These are phyloP conservation scores for Suillus paluster DNA, from an alignment of 768 basidiomycete genomes.

Conservation along the genomic window DNA sequence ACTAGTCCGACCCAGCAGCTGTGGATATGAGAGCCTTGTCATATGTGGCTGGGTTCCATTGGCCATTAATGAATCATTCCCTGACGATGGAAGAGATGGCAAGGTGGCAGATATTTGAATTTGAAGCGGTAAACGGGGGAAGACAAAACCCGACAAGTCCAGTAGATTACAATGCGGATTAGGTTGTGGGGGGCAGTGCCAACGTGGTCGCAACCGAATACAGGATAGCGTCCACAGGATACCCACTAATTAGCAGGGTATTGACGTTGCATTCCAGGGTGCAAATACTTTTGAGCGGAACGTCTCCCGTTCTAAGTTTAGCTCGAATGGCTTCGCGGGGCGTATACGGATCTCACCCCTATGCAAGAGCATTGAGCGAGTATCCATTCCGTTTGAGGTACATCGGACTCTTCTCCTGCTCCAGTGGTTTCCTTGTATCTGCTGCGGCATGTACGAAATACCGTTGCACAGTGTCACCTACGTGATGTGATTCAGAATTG, in stretches of 20 bases:
- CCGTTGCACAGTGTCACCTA: constrained; percentile 47
- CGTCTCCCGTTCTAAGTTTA: constrained; percentile 47
- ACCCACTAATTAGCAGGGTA: constrained; percentile 40
- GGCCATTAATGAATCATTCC: constrained; percentile 39
- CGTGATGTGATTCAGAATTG: constrained; percentile 5
- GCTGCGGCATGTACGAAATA: constrained; percentile 55
- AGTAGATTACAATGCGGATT: constrained; percentile 53
- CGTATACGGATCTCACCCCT: constrained; percentile 37
- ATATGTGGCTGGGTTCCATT: constrained; percentile 48
- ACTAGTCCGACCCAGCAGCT: constrained; percentile 47
- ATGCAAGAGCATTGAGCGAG: constrained; percentile 42
- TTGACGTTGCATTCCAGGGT: constrained; percentile 47
- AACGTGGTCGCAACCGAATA: constrained; percentile 49
- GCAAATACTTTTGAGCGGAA: constrained; percentile 43
- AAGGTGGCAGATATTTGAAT: constrained; percentile 24
- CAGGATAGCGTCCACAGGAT: constrained; percentile 51
- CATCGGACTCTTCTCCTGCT: constrained; percentile 36
- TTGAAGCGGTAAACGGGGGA: constrained; percentile 47
- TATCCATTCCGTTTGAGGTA: constrained; percentile 49
- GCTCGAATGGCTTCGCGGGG: constrained; percentile 46
- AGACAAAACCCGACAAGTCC: constrained; percentile 52
- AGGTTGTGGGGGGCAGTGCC: constrained; percentile 51
- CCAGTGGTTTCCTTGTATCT: constrained; percentile 45
- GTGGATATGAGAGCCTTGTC: no score
- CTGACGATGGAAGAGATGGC: constrained; percentile 22